Percentiles rank a stretch among this genome's conserved stretches.
phyloP scores from a whole-genome alignment of 345 rosid genomes.

The Brassica cretica region DNA sequence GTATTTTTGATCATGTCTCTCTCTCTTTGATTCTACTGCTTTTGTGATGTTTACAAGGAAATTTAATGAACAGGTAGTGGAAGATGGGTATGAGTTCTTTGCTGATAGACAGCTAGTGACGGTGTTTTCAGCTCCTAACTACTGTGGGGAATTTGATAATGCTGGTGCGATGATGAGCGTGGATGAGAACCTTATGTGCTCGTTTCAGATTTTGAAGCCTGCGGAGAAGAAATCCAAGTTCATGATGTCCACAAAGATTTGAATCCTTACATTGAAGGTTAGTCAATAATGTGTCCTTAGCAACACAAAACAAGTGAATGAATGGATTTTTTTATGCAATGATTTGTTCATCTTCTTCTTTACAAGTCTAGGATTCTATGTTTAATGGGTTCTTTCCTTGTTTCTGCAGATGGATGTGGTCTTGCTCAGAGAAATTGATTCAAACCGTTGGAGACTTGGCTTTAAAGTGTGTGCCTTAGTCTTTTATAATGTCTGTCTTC shows the following conservation, averaged over 20 bases:
- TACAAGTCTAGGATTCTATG: neutral
- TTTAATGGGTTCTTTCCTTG: neutral
- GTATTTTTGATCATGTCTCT: neutral
- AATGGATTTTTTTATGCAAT: neutral
- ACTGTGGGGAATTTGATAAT: neutral
- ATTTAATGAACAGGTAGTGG: neutral
- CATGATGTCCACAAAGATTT: conserved; percentile 1
- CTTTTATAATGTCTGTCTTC: neutral
- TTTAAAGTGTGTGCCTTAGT: neutral
- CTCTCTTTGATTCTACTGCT: neutral
- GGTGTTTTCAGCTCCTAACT: conserved; percentile 4
- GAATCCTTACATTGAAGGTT: neutral
- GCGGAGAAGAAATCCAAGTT: neutral
- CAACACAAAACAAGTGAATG: neutral
- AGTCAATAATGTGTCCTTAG: neutral
- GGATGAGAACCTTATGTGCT: neutral
- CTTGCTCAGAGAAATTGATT: neutral
- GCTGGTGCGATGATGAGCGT: conserved; percentile 4
- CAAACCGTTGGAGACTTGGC: neutral
- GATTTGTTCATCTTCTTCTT: neutral
- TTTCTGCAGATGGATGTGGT: neutral
- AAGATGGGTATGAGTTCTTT: neutral
- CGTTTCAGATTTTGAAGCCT: neutral
- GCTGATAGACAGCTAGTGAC: conserved; percentile 1
- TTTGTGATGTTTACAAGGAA: neutral